Base-by-base conservation (phyloP, 2,329 filamentous ascomycete genomes). In the Colletotrichum scovillei region DNA sequence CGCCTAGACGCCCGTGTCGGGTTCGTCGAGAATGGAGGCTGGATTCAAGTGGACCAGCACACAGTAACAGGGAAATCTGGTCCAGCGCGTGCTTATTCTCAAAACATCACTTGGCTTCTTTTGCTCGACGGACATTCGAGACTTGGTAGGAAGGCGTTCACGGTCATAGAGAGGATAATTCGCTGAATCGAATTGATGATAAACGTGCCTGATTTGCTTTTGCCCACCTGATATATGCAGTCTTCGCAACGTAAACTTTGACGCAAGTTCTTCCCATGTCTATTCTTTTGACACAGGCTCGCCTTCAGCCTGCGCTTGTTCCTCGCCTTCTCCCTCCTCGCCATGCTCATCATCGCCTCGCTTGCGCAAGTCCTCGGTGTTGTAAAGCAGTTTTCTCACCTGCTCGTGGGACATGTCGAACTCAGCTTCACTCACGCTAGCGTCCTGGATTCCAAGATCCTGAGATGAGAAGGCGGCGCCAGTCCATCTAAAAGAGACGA, bases 351-450 rank as follows among this genome's bases (percentile, higher is more conserved):
- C 74, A 49, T 73, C 78, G 5, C 80, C 79, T 35, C 84, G 80
- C 77, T 89, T 89, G 59, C 88, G 84, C 75, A 89, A 77, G 52
- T 81, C 84, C 76, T 88, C 87, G 1, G 82, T 83, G 19, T 81
- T 85, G 69, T 88, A 88, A 38, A 89, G 74, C 8, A 88, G 78
- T 64, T 80, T 80, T 5, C 82, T 81, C 22, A 87, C 78, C 60
- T 88, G 84, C 0, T 81, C 78, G 1, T 78, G 75, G 0, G 81
- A 76, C 1, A 86, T 75, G 26, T 85, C 82, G 3, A 79, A 68
- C 67, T 83, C 84, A 2, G 73, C 74, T 1, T 69, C 64, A 9
- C 30, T 65, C 26, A 75, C 28, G 46, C 52, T 63, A 11, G 52
- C 59, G 14, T 75, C 74, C 35, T 67, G 53, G 1, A 74, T 64